phyloP scores from a whole-genome alignment of 257 asterid genomes.

The Forsythia suspensa region DNA sequence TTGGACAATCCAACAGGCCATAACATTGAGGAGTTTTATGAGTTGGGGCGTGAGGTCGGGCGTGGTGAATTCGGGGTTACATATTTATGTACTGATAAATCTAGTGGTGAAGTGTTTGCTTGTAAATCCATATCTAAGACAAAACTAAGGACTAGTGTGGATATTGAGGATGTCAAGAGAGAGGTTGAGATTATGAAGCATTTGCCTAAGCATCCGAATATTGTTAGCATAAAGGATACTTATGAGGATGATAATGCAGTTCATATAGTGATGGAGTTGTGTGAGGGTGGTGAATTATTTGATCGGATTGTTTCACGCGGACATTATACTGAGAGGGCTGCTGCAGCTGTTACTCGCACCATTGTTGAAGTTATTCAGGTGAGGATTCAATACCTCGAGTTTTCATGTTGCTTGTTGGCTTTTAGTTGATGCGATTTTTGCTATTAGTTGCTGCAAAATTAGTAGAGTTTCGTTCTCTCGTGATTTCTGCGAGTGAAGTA shows the following conservation, averaged over 20 bases:
- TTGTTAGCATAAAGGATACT: constrained; percentile 56
- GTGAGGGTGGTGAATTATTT: constrained; percentile 72
- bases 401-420: not conserved
- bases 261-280: constrained; percentile 67
- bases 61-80: constrained; percentile 72
- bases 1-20: constrained; percentile 40
- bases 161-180: constrained; percentile 65
- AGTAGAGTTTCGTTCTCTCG: not conserved
- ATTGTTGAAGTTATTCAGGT: constrained; percentile 66
- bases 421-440: not conserved
- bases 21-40: constrained; percentile 39
- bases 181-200: constrained; percentile 70
- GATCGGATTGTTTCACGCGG: constrained; percentile 68
- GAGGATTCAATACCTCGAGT: constrained; percentile 1
- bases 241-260: constrained; percentile 64
- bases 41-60: constrained; percentile 54
- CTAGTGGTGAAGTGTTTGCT: constrained; percentile 41
- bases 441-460: not conserved
- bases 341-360: constrained; percentile 59
- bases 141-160: constrained; percentile 57
- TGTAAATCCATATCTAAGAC: constrained; percentile 69
- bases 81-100: constrained; percentile 51
- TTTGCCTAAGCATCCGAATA: constrained; percentile 57
- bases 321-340: constrained; percentile 71
- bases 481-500: not conserved